Base-by-base conservation (phyloP, 345 rosid genomes). In the Dimocarpus longan region DNA sequence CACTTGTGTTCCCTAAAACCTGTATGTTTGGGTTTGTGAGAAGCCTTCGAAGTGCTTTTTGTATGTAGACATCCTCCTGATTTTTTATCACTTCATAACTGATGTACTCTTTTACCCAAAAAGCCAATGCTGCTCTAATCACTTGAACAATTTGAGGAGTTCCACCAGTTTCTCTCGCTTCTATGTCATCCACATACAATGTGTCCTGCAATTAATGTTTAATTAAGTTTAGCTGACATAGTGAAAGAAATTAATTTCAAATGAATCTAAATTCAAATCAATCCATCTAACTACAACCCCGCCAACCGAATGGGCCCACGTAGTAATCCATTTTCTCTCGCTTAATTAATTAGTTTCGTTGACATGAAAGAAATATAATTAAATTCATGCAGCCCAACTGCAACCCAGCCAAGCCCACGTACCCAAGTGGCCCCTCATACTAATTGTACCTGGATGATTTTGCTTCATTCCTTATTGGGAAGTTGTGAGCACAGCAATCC, bases 121-220 rank as follows among this genome's bases (percentile, higher is more conserved):
- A 88, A 0, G 91, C 83, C 80, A 91, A 40, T 18, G 95, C 86
- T 10, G 91, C 88, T 71, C 89, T 83, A 5, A 86, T 87, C 6
- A 75, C 87, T 73, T 91, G 93, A 54, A 88, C 80, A 22, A 91
- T 91, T 37, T 66, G 95, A 8, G 92, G 95, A 9, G 95, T 91
- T 59, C 95, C 93, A 0, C 81, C 91, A 32, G 76, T 86, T 71
- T 91, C 93, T 26, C 93, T 82, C 75, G 85, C 91, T 48, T 91
- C 93, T 62, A 91, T 81, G 42, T 85, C 89, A 1, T 81, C 76
- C 26, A 60, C 10, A 43, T 91, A 91, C 54, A 89, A 16, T 1
- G 95, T 88, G 62, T 89, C 88, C 94, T 91, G 88, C 48, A 71
- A 73, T 80, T 21, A 26, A 56, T 56, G 32, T 13, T 5, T 46